These are phyloP conservation scores for Quercus wislizeni DNA, from an alignment of 306 rosid species.

Conservation along the genomic window DNA sequence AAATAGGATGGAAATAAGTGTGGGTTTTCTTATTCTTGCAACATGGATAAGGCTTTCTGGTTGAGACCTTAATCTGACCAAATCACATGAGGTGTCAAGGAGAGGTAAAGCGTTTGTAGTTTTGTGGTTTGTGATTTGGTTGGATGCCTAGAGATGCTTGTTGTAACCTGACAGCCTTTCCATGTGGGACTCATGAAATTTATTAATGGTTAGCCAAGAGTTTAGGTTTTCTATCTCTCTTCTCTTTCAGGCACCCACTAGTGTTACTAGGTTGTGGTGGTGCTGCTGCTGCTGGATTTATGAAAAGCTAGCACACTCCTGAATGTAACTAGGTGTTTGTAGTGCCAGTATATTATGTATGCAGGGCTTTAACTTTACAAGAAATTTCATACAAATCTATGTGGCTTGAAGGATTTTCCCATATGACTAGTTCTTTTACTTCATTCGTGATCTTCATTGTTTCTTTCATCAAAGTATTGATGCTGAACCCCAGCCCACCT, in stretches of 20 bases:
- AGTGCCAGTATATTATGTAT: background rate
- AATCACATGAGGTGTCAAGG: background rate
- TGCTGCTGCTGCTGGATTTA: background rate
- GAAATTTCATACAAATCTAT: slow-evolving; percentile 31
- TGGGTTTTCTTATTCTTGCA: background rate
- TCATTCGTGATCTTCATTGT: slow-evolving; percentile 44
- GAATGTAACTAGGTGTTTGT: background rate
- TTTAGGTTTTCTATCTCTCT: background rate
- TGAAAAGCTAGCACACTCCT: background rate
- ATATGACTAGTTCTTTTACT: slow-evolving; percentile 42
- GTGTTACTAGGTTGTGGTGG: background rate
- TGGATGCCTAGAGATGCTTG: background rate
- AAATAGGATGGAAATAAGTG: background rate
- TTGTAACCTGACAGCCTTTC: background rate
- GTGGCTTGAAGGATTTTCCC: slow-evolving; percentile 54
- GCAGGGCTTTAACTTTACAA: slow-evolving; percentile 18
- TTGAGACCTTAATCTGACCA: background rate
- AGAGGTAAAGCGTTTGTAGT: background rate
- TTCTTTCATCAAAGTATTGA: slow-evolving; percentile 47
- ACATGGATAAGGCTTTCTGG: background rate
- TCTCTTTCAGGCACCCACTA: background rate
- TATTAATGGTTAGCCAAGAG: background rate
- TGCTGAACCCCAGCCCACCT: slow-evolving; percentile 65
- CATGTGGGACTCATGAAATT: background rate
- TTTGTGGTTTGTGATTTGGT: background rate